phyloP scores from a whole-genome alignment of 2,329 filamentous ascomycete genomes.

The Apiospora koreana region DNA sequence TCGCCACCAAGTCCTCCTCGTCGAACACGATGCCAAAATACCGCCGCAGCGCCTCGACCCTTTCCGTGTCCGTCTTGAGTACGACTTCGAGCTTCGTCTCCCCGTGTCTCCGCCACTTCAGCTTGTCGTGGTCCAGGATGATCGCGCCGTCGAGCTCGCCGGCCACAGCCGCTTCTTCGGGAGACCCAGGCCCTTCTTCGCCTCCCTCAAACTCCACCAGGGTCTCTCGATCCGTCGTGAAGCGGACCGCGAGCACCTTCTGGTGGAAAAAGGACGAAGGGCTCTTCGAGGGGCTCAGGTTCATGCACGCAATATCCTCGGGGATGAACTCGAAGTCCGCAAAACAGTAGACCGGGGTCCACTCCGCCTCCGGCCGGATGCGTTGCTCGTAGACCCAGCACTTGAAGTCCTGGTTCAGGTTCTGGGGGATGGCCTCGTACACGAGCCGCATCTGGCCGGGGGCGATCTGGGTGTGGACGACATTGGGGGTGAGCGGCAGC shows the following conservation, averaged over 20 bases:
- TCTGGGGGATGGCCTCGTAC: constrained; percentile 24
- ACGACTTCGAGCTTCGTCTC: constrained; percentile 38
- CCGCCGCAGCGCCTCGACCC: constrained; percentile 42
- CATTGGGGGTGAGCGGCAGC: constrained; percentile 14
- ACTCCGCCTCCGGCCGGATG: constrained; percentile 32
- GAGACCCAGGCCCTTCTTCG: constrained; percentile 18
- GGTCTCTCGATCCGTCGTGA: constrained; percentile 37
- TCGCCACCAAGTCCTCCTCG: constrained; percentile 21
- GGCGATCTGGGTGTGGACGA: constrained; percentile 17
- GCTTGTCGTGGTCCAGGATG: constrained; percentile 38
- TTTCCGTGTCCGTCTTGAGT: constrained; percentile 42
- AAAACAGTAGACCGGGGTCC: constrained; percentile 47
- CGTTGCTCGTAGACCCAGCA: constrained; percentile 27
- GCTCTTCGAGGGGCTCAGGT: constrained; percentile 35
- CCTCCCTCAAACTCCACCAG: constrained; percentile 20
- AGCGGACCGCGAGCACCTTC: constrained; percentile 37
- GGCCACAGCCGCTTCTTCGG: constrained; percentile 38
- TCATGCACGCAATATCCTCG: constrained; percentile 41
- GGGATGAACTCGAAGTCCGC: constrained; percentile 43
- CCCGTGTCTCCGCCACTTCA: constrained; percentile 42
- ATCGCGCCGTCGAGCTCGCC: constrained; percentile 31
- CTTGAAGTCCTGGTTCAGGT: constrained; percentile 20
- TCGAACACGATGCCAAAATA: constrained; percentile 46
- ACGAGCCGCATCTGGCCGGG: constrained; percentile 36
- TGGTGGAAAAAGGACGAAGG: constrained; percentile 37